Conservation (phyloP, 2,329 filamentous ascomycete species). For the Plectosphaerella plurivora region DNA sequence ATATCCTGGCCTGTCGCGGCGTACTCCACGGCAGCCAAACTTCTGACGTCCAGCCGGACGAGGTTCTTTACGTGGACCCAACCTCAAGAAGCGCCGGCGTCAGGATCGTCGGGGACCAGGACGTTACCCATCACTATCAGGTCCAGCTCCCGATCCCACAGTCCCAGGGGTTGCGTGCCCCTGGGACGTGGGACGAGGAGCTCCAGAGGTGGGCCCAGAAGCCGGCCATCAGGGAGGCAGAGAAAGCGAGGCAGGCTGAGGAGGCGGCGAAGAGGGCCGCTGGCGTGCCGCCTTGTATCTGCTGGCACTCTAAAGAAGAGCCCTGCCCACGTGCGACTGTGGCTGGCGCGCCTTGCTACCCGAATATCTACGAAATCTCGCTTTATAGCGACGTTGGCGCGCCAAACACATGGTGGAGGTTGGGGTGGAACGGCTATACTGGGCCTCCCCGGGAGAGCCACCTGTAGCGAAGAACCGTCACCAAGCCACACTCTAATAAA, state of each 20-base stretch:
- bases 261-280: not conserved
- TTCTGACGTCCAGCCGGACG: not conserved
- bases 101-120: not conserved
- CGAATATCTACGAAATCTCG: not conserved
- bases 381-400: not conserved
- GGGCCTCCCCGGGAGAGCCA: too few species aligned
- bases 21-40: not conserved
- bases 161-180: not conserved
- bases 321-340: not conserved
- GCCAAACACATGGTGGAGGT: not conserved
- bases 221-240: not conserved
- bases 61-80: constrained; percentile 2
- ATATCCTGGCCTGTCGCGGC: constrained; percentile 1
- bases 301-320: not conserved
- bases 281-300: not conserved
- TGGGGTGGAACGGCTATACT: not conserved
- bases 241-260: not conserved
- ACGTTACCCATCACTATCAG: not conserved
- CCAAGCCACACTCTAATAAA: too few species aligned
- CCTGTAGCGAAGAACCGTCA: too few species aligned
- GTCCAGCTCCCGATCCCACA: too few species aligned
- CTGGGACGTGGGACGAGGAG: not conserved
- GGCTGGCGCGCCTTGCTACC: not conserved
- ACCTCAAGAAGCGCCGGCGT: not conserved
- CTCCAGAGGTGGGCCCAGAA: not conserved